phyloP scores from a whole-genome alignment of 495 filamentous ascomycete genomes.

The Acidomyces sp. region DNA sequence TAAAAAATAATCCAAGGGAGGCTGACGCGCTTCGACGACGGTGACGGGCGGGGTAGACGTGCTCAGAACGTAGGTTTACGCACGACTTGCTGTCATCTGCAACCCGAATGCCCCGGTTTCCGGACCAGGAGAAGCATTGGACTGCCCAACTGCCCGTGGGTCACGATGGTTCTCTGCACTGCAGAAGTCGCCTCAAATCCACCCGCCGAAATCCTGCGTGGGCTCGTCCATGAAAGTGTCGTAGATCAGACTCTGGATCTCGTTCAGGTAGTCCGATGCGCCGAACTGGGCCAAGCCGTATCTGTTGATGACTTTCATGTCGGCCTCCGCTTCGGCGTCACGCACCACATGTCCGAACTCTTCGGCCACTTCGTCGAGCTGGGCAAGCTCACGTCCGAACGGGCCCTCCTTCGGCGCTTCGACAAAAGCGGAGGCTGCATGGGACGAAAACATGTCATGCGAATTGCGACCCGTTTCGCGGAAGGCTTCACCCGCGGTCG shows the following conservation, averaged over 20 bases:
- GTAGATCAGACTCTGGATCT: constrained; percentile 52
- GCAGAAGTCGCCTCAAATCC: constrained; percentile 7
- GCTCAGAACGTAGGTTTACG: no score
- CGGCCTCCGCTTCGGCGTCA: constrained; percentile 40
- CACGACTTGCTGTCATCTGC: no score
- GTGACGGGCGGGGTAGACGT: background rate
- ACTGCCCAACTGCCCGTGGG: no score
- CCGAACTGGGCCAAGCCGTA: constrained; percentile 61
- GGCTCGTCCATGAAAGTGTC: constrained; percentile 2
- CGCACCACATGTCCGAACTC: constrained; percentile 50
- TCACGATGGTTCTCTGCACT: constrained; percentile 8
- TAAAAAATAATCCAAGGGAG: no score
- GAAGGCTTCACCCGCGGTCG: constrained; percentile 24
- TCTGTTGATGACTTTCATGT: constrained; percentile 42
- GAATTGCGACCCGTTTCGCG: constrained; percentile 8
- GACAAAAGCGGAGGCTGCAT: constrained; percentile 30
- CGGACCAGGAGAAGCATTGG: constrained; percentile 6
- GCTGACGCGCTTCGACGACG: no score
- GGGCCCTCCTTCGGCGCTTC: constrained; percentile 31
- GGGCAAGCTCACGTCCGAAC: constrained; percentile 61
- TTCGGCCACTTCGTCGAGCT: constrained; percentile 71
- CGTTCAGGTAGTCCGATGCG: constrained; percentile 70
- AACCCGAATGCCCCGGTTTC: constrained; percentile 5
- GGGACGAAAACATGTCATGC: constrained; percentile 41
- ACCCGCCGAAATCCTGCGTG: background rate